Evolutionary conservation across 78 protist genomes (phyloP), one percentile per base, ranked within the genome.

Genomic region (Dictyostelium purpureum): DNA sequence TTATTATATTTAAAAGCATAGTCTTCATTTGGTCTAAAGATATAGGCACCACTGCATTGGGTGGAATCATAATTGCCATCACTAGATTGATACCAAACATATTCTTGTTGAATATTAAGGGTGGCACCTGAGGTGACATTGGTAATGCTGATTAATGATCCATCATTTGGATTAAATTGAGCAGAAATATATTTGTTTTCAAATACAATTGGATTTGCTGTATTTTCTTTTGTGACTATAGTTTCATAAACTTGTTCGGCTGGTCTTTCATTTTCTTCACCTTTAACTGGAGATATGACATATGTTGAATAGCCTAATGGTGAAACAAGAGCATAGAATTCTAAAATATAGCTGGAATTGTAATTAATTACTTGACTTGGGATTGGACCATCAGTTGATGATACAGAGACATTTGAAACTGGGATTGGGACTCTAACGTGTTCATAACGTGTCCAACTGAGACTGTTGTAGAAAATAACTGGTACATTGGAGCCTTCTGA

Each of bases 41-140:
- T 96, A 93, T 96, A 96, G 59, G 98, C 98, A 11, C 98, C 98
- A 6, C 88, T 69, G 45, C 77, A 54, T 91, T 96, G 98, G n/a
- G 21, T 40, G 14, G 87, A 85, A 24, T 6, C 11, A 28, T 6
- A 0, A 57, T 71, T 38, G 21, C 95, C 95, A 24, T 31, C 21
- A 28, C 79, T 83, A 51, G 87, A 42, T 38, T 10, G 42, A 73
- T 96, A 91, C 83, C 26, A 89, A 33, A 79, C 0, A 28, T 74
- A 80, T 26, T 82, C 88, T 59, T 94, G 96, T 42, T n/a, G 33
- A 1, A 94, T 19, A 9, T 74, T 37, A 21, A 51, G 14, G 2
- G 9, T 16, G 0, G 37, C 33, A 9, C 77, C 75, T 7, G 76
- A 59, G 7, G 56, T 14, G 21, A 24, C 37, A 79, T 92, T 92